phyloP scores from a whole-genome alignment of 1,284 basidiomycete genomes.

The Papiliotrema flavescens region DNA sequence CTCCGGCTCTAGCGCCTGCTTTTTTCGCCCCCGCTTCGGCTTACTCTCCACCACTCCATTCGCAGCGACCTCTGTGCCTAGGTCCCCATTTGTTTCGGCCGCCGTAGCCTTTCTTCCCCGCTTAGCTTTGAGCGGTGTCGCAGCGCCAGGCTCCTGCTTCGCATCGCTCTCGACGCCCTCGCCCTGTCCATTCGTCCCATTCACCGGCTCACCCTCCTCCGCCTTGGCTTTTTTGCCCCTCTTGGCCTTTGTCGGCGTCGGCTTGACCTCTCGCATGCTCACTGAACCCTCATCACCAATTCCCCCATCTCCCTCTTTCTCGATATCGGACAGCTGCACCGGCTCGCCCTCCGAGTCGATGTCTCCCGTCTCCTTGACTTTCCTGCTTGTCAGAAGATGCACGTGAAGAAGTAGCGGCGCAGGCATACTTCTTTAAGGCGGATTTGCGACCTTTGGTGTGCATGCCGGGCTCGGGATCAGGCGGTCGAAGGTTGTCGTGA shows the following conservation, averaged over 20 bases:
- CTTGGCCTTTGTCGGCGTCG: constrained; percentile 30
- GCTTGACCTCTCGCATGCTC: constrained; percentile 22
- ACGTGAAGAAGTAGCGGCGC: not conserved
- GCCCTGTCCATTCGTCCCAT: constrained; percentile 3
- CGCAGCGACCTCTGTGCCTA: too few relatives aligned
- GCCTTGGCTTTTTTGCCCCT: constrained; percentile 23
- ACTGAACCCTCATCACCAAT: constrained; percentile 32
- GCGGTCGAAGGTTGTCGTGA: constrained; percentile 58
- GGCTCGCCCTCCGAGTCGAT: constrained; percentile 50
- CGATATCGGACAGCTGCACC: constrained; percentile 38
- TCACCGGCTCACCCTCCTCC: constrained; percentile 13
- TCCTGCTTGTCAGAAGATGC: constrained; percentile 16
- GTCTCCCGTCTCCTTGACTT: constrained; percentile 49
- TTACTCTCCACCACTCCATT: too few relatives aligned
- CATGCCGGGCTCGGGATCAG: constrained; percentile 43
- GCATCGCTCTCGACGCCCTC: constrained; percentile 2
- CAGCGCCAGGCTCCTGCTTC: not conserved
- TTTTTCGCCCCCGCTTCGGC: too few relatives aligned
- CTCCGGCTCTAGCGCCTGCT: too few relatives aligned
- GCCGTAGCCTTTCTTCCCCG: too few relatives aligned
- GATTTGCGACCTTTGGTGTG: constrained; percentile 39
- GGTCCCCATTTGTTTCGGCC: too few relatives aligned
- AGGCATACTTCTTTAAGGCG: constrained; percentile 30
- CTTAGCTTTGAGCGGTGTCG: too few relatives aligned
- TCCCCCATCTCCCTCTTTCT: constrained; percentile 43